These are phyloP conservation scores for Colletotrichum sp. DNA, from an alignment of 2,329 filamentous ascomycete species.

Conservation along the genomic window DNA sequence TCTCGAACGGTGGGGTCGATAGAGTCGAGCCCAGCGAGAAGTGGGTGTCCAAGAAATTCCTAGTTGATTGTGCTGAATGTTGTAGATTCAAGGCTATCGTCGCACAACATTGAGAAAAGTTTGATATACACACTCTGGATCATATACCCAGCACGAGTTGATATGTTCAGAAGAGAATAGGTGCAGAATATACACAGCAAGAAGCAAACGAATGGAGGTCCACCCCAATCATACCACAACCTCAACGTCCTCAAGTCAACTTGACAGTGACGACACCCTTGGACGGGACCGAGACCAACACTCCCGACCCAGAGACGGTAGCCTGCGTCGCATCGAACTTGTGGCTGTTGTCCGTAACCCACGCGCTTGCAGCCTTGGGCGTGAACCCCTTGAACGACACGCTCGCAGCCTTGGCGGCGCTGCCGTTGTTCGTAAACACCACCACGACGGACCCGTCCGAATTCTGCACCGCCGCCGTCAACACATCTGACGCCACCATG, in stretches of 20 bases:
- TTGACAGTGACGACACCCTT: slow-evolving; percentile 28
- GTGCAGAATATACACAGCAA: not conserved
- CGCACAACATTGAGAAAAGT: too few relatives aligned
- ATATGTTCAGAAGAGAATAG: not conserved
- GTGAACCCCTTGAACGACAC: slow-evolving; percentile 33
- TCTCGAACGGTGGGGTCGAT: slow-evolving; percentile 44
- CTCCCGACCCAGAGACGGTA: slow-evolving; percentile 21
- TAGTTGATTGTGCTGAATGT: not conserved
- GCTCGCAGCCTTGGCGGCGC: slow-evolving; percentile 28
- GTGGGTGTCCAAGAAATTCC: not conserved
- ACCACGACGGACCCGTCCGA: slow-evolving; percentile 41
- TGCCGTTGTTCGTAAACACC: slow-evolving; percentile 37
- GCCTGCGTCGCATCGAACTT: slow-evolving; percentile 24
- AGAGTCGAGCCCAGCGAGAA: not conserved
- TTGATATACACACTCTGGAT: too few relatives aligned
- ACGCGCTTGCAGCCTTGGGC: slow-evolving; percentile 32
- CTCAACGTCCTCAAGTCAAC: slow-evolving; percentile 7
- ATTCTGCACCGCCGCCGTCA: slow-evolving; percentile 40
- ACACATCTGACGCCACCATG: slow-evolving; percentile 27
- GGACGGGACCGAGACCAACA: slow-evolving; percentile 26
- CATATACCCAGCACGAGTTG: not conserved
- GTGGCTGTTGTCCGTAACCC: slow-evolving; percentile 39
- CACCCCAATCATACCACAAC: not conserved
- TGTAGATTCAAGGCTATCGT: not conserved
- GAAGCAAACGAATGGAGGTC: not conserved